Evolutionary conservation across 2,329 filamentous ascomycete species (phyloP), one percentile per base, ranked within the genome.

Genomic region (Colletotrichum graminicola): DNA sequence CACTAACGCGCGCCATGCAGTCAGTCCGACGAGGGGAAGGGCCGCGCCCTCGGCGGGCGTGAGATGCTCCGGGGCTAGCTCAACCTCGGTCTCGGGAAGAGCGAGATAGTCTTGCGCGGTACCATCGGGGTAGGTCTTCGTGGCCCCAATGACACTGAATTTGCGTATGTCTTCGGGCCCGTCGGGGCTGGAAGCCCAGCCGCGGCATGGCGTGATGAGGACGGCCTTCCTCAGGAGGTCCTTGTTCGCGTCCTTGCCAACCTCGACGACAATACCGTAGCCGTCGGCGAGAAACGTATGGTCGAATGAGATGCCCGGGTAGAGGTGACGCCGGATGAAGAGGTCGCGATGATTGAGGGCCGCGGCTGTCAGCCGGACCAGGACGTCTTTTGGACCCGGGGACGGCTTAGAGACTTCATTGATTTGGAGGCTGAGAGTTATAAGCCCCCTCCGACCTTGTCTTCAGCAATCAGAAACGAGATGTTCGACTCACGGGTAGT

Each of bases 311-410:
- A 94, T 92, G 76, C 89, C 92, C 0, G 95, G 95, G 84, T 98
- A 98, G 51, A 97, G 90, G 78, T 95, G 92, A 81, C 96, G 94
- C 66, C 95, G 93, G 82, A 97, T 93, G 84, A 98, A 98, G 76
- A 97, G 90, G 81, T 98, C 96, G 76, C 95, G 93, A 84, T 98
- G 96, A 85, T 98, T 98, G 62, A 98, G 90, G 18, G 95, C 92
- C 1, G 92, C 93, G 62, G 94, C 93, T 45, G 89, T 88, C 78
- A 98, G 85, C 77, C 89, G 90, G 73, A 98, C 84, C 8, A 97
- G 85, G 75, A 97, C 85, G 80, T 98, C 88, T 73, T 85, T 85
- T 21, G 88, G 87, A 34, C 89, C 87, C 0, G 92, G 92, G 1
- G 84, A 85, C 34, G 92, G 92, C 73, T 87, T 85, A 67, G 91